These are phyloP conservation scores for Cladosporium sp. DNA, from an alignment of 2,329 filamentous ascomycete species.

Conservation along the genomic window DNA sequence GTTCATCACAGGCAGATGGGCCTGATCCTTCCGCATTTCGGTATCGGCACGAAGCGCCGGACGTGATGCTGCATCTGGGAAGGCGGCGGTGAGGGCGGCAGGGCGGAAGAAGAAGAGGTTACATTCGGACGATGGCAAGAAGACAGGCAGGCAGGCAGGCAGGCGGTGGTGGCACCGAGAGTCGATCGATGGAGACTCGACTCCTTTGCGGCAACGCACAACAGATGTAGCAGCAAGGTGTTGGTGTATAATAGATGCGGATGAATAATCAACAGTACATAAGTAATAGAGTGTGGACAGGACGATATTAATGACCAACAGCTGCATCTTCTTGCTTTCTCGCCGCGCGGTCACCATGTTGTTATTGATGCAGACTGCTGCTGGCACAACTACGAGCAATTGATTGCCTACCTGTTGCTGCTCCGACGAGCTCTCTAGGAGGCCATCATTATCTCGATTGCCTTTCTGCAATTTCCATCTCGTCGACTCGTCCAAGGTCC, in stretches of 20 bases:
- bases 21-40: conserved; percentile 4
- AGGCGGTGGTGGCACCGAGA: conserved; percentile 6
- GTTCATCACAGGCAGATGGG: conserved; percentile 2
- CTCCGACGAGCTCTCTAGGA: background rate
- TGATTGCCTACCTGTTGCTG: background rate
- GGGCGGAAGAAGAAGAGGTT: background rate
- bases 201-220: background rate
- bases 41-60: conserved; percentile 8
- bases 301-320: background rate
- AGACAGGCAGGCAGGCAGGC: background rate
- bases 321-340: background rate
- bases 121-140: background rate
- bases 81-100: background rate
- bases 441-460: too few species aligned
- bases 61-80: background rate
- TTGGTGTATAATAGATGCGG: background rate
- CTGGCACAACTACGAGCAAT: background rate
- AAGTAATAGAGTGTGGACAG: background rate
- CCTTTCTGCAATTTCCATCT: background rate
- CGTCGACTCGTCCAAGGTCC: background rate
- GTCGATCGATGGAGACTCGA: background rate
- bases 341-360: background rate
- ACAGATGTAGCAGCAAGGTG: background rate
- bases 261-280: background rate
- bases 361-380: background rate